Evolutionary conservation across 768 basidiomycete species (phyloP).

Genomic region (Pleurotus tuber-regium): DNA sequence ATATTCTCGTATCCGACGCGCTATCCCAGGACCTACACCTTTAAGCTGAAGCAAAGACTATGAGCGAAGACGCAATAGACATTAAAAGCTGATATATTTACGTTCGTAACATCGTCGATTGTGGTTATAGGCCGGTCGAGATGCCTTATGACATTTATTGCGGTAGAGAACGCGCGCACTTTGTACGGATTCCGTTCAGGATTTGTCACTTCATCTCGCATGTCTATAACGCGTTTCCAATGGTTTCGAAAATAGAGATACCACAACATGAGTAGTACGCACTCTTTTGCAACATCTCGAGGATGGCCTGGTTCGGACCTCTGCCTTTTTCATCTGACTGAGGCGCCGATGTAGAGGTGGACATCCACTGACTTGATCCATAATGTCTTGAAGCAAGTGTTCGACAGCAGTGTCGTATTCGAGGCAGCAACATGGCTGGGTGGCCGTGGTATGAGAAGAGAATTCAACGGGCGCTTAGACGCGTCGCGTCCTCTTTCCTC

Average conservation of each 20-base stretch:
- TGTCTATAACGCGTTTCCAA: slow-evolving; percentile 30
- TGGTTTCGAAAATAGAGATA: not conserved
- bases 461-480: not conserved
- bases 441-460: not conserved
- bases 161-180: slow-evolving; percentile 46
- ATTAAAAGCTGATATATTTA: not conserved
- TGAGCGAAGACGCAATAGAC: not conserved
- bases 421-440: not conserved
- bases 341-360: too few species aligned
- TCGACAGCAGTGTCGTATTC: not conserved
- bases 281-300: slow-evolving; percentile 43
- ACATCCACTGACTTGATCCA: too few species aligned
- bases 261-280: slow-evolving; percentile 13
- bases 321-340: not conserved
- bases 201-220: slow-evolving; percentile 39
- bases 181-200: slow-evolving; percentile 41
- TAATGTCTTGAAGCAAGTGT: too few species aligned
- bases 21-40: slow-evolving; percentile 40
- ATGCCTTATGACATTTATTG: slow-evolving; percentile 39
- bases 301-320: slow-evolving; percentile 34
- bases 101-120: slow-evolving; percentile 39
- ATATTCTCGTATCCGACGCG: slow-evolving; percentile 43
- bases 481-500: not conserved
- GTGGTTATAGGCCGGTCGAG: slow-evolving; percentile 42
- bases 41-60: slow-evolving; percentile 23